Percentiles rank a stretch among this genome's conserved stretches.
These are phyloP conservation scores for Zygotorulaspora florentina DNA, from an alignment of 805 yeast species.

Conservation along the genomic window DNA sequence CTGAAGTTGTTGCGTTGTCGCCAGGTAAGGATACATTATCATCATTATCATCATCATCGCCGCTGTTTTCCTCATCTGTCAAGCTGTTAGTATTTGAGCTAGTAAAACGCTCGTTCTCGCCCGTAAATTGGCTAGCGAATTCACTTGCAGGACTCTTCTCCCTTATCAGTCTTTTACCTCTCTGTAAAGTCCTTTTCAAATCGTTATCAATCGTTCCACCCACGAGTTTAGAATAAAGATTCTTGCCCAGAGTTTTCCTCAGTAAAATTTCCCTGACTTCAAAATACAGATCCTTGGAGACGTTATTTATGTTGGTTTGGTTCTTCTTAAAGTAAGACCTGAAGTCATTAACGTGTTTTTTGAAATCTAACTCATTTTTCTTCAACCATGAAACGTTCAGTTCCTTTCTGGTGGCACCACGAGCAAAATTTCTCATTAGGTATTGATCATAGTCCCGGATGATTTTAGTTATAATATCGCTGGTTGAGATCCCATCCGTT, in stretches of 20 bases:
- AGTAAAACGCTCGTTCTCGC: constrained; percentile 13
- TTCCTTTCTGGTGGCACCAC: constrained; percentile 96
- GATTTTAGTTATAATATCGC: constrained; percentile 92
- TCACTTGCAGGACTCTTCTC: constrained; percentile 34
- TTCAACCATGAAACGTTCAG: constrained; percentile 96
- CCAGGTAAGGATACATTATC: not conserved
- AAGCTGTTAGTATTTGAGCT: not conserved
- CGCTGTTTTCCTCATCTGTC: constrained; percentile 13
- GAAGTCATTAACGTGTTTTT: constrained; percentile 84
- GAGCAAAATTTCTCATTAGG: constrained; percentile 92
- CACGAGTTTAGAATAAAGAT: constrained; percentile 30
- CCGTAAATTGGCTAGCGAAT: constrained; percentile 30
- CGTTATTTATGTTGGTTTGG: constrained; percentile 60
- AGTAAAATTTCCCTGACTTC: constrained; percentile 72
- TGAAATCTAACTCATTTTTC: constrained; percentile 91
- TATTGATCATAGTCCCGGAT: constrained; percentile 96
- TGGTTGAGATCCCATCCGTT: constrained; percentile 93
- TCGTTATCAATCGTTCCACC: constrained; percentile 47
- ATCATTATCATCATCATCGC: constrained; percentile 32
- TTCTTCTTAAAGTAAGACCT: constrained; percentile 80
- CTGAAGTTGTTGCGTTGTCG: not conserved
- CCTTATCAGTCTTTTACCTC: constrained; percentile 18
- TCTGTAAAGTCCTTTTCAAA: constrained; percentile 10
- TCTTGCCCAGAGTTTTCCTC: constrained; percentile 33
- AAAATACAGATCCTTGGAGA: constrained; percentile 76